A percentile compares a stretch with the other conserved stretches of the same genome.
Evolutionary conservation across 2,329 filamentous ascomycete species (phyloP).

Genomic region (Pseudogymnoascus sp.): DNA sequence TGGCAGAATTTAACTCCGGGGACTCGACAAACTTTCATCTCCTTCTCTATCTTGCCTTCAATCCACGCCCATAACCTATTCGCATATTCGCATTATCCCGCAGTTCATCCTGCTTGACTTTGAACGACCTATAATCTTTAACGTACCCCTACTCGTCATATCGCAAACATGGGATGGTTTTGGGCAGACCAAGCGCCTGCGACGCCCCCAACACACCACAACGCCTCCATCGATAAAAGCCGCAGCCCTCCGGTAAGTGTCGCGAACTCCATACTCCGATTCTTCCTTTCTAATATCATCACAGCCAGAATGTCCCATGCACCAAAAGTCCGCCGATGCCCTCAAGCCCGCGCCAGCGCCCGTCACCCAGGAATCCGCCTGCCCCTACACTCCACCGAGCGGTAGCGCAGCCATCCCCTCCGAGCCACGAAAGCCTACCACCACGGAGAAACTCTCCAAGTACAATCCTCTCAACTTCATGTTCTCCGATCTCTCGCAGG

Average conservation of each 20-base stretch:
- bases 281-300: constrained; percentile 13
- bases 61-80: background rate
- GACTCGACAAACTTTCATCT: constrained; percentile 10
- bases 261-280: background rate
- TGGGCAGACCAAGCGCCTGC: constrained; percentile 44
- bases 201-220: constrained; percentile 20
- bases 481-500: constrained; percentile 79
- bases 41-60: background rate
- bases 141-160: background rate
- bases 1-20: constrained; percentile 3
- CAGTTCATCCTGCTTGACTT: background rate
- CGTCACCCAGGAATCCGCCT: constrained; percentile 24
- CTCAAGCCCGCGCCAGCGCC: constrained; percentile 25
- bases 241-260: constrained; percentile 10
- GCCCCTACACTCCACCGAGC: constrained; percentile 25
- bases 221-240: constrained; percentile 15
- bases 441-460: constrained; percentile 49
- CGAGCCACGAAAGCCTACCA: constrained; percentile 21
- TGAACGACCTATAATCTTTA: background rate
- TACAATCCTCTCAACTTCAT: constrained; percentile 88
- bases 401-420: constrained; percentile 19
- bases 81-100: background rate
- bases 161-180: constrained; percentile 49
- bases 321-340: constrained; percentile 35
- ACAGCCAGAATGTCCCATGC: constrained; percentile 63